Evolutionary conservation across 345 rosid species (phyloP).

Genomic region (Luvunga scandens): DNA sequence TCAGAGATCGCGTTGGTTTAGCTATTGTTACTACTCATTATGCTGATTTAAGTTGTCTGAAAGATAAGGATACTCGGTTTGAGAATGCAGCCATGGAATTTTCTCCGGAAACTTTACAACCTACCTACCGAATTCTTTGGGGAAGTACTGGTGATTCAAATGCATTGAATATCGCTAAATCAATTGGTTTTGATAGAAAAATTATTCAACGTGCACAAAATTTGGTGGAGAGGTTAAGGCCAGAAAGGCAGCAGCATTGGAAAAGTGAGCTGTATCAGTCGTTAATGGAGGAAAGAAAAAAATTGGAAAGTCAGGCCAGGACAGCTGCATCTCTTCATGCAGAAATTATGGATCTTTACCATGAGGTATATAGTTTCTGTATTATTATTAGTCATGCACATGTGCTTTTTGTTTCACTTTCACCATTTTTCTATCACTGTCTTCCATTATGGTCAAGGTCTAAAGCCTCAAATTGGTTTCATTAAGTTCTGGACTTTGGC

Average conservation of each 20-base stretch:
- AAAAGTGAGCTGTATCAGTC: conserved; percentile 68
- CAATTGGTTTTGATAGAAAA: conserved; percentile 66
- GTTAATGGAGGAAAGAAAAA: conserved; percentile 68
- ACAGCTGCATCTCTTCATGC: conserved; percentile 56
- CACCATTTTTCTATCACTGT: not conserved
- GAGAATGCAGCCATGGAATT: conserved; percentile 95
- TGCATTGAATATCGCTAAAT: conserved; percentile 76
- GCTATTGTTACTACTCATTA: conserved; percentile 89
- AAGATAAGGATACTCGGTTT: conserved; percentile 64
- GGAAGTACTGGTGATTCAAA: conserved; percentile 84
- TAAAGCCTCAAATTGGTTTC: not conserved
- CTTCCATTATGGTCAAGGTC: not conserved
- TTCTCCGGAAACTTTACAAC: conserved; percentile 78
- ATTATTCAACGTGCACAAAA: conserved; percentile 62
- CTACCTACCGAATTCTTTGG: conserved; percentile 80
- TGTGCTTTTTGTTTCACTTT: not conserved
- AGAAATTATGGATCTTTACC: conserved; percentile 57
- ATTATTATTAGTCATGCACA: not conserved
- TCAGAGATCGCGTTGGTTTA: conserved; percentile 52
- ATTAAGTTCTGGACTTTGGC: not conserved
- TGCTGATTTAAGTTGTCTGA: conserved; percentile 78
- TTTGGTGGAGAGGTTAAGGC: conserved; percentile 70
- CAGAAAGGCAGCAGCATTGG: conserved; percentile 67
- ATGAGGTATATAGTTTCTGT: conserved; percentile 52
- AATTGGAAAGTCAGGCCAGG: conserved; percentile 57